Conservation (phyloP, 345 rosid genomes). For the Zanthoxylum bungeanum region DNA sequence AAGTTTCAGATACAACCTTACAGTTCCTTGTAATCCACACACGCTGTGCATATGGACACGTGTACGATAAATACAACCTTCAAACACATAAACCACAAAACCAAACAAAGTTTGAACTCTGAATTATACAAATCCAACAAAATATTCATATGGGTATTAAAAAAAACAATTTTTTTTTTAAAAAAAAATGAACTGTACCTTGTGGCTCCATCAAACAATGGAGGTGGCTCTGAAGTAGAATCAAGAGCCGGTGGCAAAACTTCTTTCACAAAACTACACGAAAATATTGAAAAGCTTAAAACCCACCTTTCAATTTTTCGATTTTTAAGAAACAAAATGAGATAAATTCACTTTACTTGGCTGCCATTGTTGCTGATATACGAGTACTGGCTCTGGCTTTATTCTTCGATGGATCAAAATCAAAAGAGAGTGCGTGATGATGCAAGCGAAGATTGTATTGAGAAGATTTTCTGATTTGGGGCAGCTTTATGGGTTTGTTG, state of each 20-base stretch:
- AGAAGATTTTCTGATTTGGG: neutral
- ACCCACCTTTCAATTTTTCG: neutral
- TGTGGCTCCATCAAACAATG: slow-evolving; percentile 73
- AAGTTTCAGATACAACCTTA: slow-evolving; percentile 46
- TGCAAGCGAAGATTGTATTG: neutral
- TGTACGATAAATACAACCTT: slow-evolving; percentile 71
- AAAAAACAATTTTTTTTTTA: neutral
- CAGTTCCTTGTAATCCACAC: slow-evolving; percentile 75
- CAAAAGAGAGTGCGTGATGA: neutral
- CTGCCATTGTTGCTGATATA: slow-evolving; percentile 20
- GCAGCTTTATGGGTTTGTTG: neutral
- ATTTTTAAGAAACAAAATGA: neutral
- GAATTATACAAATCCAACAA: neutral
- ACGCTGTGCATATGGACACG: slow-evolving; percentile 82
- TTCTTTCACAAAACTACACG: slow-evolving; percentile 38
- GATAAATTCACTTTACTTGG: slow-evolving; percentile 16
- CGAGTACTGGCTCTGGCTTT: slow-evolving; percentile 7
- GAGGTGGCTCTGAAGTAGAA: slow-evolving; percentile 63
- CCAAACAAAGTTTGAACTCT: neutral
- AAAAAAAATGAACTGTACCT: slow-evolving; percentile 32
- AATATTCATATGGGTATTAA: neutral
- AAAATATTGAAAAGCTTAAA: neutral
- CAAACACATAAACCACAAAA: slow-evolving; percentile 8
- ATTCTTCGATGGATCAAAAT: neutral
- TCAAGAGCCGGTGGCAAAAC: slow-evolving; percentile 57